These are phyloP conservation scores for Bacterosira constricta DNA, from an alignment of 108 stramenopile species.

Conservation along the genomic window DNA sequence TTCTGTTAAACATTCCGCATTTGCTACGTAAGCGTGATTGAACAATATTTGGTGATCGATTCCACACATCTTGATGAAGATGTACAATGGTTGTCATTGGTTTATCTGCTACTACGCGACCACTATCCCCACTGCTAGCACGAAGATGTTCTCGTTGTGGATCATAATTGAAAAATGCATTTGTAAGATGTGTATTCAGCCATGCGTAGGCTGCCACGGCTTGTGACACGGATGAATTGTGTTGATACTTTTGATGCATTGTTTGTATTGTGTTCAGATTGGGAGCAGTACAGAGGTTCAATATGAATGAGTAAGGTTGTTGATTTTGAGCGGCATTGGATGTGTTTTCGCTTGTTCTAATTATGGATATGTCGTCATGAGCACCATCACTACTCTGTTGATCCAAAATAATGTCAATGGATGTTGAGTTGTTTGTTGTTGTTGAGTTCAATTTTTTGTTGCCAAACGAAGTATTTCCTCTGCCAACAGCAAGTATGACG, in stretches of 20 bases:
- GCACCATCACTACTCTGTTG: too few relatives aligned
- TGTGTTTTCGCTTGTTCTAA: background rate
- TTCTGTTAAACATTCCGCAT: conserved; percentile 21
- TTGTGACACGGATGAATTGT: background rate
- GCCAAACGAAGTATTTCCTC: background rate
- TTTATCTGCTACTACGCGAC: background rate
- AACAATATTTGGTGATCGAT: conserved; percentile 48
- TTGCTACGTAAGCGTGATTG: conserved; percentile 50
- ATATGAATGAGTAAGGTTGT: conserved; percentile 1
- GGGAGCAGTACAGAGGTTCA: conserved; percentile 34
- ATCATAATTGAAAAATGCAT: conserved; percentile 23
- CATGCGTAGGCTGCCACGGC: conserved; percentile 33
- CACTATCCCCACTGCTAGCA: background rate
- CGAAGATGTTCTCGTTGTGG: background rate
- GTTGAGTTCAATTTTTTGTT: too few relatives aligned
- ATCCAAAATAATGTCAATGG: too few relatives aligned
- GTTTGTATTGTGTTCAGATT: conserved; percentile 1
- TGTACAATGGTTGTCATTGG: conserved; percentile 52
- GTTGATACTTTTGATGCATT: background rate
- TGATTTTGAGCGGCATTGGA: background rate
- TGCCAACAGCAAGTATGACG: conserved; percentile 15
- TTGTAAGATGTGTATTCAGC: conserved; percentile 28
- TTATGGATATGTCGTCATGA: background rate
- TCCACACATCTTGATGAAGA: conserved; percentile 78
- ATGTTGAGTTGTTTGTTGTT: too few relatives aligned